Evolutionary conservation across 305 asterid genomes (phyloP).

Genomic region (Ilex paraguariensis): DNA sequence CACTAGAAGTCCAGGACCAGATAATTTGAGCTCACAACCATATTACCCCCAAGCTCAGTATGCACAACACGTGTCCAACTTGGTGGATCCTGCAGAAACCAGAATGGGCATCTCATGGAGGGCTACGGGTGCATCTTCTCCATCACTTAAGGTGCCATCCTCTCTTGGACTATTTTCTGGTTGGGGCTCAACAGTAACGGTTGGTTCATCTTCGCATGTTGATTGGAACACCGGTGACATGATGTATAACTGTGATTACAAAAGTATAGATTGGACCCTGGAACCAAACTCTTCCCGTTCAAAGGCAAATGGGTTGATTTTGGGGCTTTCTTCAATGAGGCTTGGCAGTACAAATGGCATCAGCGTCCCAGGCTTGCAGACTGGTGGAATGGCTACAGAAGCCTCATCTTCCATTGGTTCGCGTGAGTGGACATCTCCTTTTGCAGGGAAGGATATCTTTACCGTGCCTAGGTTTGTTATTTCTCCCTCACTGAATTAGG

Average conservation of each 20-base stretch:
- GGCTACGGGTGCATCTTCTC: background rate
- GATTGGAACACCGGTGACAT: background rate
- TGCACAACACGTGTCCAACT: background rate
- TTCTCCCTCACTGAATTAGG: background rate
- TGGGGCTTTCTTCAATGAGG: background rate
- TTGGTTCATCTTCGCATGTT: background rate
- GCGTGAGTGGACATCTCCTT: background rate
- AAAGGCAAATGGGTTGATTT: background rate
- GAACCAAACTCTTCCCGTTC: background rate
- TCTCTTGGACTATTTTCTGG: slow-evolving; percentile 3
- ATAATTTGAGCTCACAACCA: background rate
- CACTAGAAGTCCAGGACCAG: background rate
- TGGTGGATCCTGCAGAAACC: background rate
- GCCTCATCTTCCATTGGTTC: too few relatives aligned
- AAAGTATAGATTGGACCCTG: slow-evolving; percentile 2
- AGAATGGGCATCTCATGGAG: background rate
- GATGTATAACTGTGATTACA: background rate
- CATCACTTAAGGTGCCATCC: background rate
- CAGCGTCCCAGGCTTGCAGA: background rate
- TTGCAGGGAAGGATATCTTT: background rate
- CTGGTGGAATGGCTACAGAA: background rate
- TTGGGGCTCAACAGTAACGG: background rate
- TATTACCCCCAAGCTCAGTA: background rate
- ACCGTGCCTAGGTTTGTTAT: background rate
- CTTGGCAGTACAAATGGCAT: background rate